Percentiles rank a stretch among this genome's conserved stretches.
Conservation (phyloP, 495 filamentous ascomycete genomes). For the Neurospora pannonica region DNA sequence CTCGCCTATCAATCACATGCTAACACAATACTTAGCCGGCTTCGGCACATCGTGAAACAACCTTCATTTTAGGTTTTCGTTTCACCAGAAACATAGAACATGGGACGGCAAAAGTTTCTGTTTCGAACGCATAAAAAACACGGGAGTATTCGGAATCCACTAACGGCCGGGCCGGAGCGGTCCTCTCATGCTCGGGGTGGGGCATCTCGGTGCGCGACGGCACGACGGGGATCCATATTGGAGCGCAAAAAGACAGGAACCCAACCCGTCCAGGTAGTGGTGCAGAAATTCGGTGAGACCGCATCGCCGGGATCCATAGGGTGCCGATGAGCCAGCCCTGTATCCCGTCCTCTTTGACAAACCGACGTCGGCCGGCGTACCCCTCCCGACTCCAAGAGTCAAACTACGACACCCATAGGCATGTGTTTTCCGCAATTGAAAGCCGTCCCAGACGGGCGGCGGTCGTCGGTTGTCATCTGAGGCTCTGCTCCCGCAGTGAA, state of each 20-base stretch:
- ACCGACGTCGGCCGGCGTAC: neutral
- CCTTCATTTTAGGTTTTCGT: neutral
- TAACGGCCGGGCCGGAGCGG: neutral
- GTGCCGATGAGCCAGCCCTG: neutral
- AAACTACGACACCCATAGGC: neutral
- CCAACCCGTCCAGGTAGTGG: neutral
- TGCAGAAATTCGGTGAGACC: neutral
- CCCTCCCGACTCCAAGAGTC: neutral
- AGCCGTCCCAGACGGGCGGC: neutral
- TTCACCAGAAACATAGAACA: neutral
- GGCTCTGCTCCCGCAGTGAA: neutral
- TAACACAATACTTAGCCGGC: no score
- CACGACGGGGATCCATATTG: neutral
- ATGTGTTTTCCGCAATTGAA: neutral
- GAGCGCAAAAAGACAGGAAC: neutral
- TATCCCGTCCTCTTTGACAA: neutral
- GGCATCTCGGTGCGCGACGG: neutral
- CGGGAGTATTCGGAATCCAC: neutral
- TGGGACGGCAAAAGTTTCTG: neutral
- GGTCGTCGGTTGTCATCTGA: neutral
- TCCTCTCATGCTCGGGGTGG: neutral
- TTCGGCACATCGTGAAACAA: neutral
- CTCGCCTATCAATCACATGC: neutral
- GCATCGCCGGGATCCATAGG: neutral
- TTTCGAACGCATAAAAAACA: neutral